Evolutionary conservation across 2,329 filamentous ascomycete genomes (phyloP), one percentile per base, ranked within the genome.

Genomic region (Monosporascus sp.): DNA sequence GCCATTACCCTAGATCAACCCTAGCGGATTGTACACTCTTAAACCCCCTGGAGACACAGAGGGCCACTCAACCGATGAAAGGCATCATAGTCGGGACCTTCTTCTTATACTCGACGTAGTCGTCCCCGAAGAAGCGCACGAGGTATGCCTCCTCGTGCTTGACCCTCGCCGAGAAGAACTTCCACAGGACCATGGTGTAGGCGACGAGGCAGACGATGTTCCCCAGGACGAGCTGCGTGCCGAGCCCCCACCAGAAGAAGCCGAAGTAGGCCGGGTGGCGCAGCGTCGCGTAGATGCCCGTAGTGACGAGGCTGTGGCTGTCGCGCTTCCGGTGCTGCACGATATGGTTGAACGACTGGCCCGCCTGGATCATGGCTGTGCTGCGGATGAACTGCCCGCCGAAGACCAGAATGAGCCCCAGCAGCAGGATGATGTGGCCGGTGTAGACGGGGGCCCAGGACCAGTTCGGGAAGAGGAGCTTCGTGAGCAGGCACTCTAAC

Each of bases 201-300:
- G 72, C 88, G 6, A 85, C 60, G 53, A 95, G 83, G 68, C 90
- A 96, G 2, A 96, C 59, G 8, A 81, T 72, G 71, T 99, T 99
- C 18, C 93, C 93, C 58, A 97, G 77, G 51, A 96, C 83, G 44
- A 97, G 66, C 76, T 99, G 94, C 14, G 92, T 96, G 5, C 94
- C 94, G n/a, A 97, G 66, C 0, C 89, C 90, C 93, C 93, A 99
- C 85, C 91, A 97, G 72, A 96, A 99, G 75, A 97, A 99, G 3
- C 93, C 94, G 74, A 97, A 97, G 72, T 99, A 99, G 54, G 88
- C 88, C 14, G 94, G 94, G 70, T 99, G 94, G 24, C 94, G 78
- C 50, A 95, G 74, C 45, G 80, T 69, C 7, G 75, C 74, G 69
- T 97, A 99, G 37, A 97, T 74, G 1, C 94, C 94, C 27, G 76